These are phyloP conservation scores for Ganoderma sinense DNA, from an alignment of 1,284 basidiomycete species.

Conservation along the genomic window DNA sequence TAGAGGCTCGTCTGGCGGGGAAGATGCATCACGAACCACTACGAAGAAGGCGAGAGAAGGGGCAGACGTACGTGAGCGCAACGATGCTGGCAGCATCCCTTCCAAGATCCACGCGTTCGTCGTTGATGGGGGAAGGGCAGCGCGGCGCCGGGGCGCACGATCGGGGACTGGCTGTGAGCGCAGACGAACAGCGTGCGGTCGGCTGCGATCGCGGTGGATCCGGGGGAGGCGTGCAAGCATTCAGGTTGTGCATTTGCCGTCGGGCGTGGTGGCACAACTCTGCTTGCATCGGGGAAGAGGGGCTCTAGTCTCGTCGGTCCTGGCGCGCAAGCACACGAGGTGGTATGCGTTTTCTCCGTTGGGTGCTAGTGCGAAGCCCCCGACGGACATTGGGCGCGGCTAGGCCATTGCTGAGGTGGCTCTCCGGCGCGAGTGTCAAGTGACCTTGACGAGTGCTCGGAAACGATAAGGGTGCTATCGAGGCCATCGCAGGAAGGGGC, in stretches of 20 bases:
- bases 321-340: background rate
- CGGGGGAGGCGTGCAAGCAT: conserved; percentile 1
- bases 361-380: background rate
- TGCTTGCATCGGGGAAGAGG: background rate
- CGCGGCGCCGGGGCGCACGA: background rate
- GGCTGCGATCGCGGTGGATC: background rate
- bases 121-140: background rate
- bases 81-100: background rate
- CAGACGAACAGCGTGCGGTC: background rate
- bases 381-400: background rate
- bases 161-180: background rate
- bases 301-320: background rate
- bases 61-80: background rate
- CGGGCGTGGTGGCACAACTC: background rate
- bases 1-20: background rate
- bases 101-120: background rate
- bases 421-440: background rate
- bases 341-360: background rate
- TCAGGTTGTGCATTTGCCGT: background rate
- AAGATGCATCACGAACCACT: background rate
- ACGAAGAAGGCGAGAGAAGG: background rate
- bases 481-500: background rate
- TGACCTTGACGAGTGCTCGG: background rate
- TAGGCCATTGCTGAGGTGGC: background rate
- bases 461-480: background rate